phyloP scores from a whole-genome alignment of 163 green algal genomes.

The Chlamydomonas reinhardtii region DNA sequence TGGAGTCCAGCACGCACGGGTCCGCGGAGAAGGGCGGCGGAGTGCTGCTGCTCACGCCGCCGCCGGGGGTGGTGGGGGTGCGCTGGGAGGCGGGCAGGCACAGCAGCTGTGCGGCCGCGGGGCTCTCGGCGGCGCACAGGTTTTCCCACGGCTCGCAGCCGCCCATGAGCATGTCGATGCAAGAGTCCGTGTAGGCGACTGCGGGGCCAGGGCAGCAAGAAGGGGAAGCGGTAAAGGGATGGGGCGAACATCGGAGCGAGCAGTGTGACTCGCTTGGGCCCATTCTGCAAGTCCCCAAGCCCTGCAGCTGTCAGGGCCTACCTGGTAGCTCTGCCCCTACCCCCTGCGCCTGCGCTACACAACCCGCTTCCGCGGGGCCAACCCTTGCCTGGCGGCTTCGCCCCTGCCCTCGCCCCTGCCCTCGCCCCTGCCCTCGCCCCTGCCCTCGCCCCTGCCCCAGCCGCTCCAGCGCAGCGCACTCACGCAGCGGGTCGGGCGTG shows the following conservation, averaged over 20 bases:
- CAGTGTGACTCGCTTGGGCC: no score
- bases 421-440: no score
- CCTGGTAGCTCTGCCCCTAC: no score
- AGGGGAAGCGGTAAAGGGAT: no score
- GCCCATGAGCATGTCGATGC: neutral
- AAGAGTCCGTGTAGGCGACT: constrained; percentile 35
- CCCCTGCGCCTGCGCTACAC: no score
- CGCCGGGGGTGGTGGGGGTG: neutral
- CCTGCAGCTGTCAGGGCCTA: no score
- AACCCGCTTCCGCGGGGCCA: no score
- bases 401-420: no score
- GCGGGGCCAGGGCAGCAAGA: neutral
- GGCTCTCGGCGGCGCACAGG: constrained; percentile 8
- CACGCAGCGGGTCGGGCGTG: constrained; percentile 26
- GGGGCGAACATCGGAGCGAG: no score
- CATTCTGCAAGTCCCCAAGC: no score
- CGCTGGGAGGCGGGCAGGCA: neutral
- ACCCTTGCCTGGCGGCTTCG: no score
- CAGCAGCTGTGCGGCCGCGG: constrained; percentile 1
- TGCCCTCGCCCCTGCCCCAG: neutral
- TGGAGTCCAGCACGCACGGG: constrained; percentile 30
- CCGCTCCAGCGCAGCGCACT: neutral
- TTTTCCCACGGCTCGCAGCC: constrained; percentile 15
- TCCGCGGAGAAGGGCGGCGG: neutral
- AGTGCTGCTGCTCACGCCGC: neutral